Evolutionary conservation across 2,329 filamentous ascomycete genomes (phyloP).

Genomic region (Eutypella sp.): DNA sequence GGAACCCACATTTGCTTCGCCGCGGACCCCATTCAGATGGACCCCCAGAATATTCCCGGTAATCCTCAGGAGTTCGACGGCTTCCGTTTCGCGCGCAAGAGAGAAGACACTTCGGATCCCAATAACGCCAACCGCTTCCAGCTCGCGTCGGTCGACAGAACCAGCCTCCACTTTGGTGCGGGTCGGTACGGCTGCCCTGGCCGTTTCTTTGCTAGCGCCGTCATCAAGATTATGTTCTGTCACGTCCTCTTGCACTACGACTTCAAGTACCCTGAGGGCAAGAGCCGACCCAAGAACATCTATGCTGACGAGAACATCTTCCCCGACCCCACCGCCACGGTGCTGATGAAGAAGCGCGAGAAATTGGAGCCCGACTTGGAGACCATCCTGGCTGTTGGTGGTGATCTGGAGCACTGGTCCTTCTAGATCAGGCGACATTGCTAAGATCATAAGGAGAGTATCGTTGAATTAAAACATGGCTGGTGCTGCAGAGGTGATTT

Average conservation of each 20-base stretch:
- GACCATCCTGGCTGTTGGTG: no score
- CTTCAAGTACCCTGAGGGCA: conserved; percentile 1
- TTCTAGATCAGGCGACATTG: no score
- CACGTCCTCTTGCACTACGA: conserved; percentile 1
- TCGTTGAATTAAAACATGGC: no score
- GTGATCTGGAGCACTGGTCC: no score
- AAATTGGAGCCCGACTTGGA: no score
- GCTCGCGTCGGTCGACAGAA: not conserved
- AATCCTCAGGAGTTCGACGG: not conserved
- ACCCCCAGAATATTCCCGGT: not conserved
- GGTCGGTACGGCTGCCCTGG: conserved; percentile 1
- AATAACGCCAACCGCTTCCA: not conserved
- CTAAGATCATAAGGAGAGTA: no score
- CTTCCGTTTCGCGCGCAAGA: not conserved
- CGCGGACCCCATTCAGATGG: not conserved
- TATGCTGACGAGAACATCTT: no score
- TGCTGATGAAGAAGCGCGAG: no score
- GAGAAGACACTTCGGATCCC: not conserved
- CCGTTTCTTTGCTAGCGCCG: conserved; percentile 1
- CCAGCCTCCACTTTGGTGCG: conserved; percentile 1
- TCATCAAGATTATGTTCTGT: conserved; percentile 2
- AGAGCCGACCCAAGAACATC: no score
- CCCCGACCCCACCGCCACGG: no score
- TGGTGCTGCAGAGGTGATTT: no score
- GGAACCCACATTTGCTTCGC: not conserved